Conservation (phyloP, 2,329 filamentous ascomycete species). For the Aspergillus bombycis region DNA sequence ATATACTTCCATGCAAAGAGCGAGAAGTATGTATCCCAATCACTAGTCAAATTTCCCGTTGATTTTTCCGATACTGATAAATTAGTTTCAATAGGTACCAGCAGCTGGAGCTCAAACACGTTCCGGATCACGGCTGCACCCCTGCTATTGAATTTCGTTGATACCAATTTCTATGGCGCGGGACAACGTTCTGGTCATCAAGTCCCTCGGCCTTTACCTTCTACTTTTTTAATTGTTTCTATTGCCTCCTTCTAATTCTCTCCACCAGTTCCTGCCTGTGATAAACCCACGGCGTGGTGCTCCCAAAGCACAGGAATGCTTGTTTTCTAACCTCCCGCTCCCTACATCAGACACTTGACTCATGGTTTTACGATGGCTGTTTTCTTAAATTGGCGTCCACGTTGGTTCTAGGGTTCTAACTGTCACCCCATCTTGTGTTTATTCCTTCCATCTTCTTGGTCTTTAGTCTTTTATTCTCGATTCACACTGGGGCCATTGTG, state of each 20-base stretch:
- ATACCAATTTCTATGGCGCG: slow-evolving; percentile 31
- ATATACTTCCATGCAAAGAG: slow-evolving; percentile 99
- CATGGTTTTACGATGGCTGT: slow-evolving; percentile 19
- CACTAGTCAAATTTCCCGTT: neutral
- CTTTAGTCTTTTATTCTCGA: slow-evolving; percentile 6
- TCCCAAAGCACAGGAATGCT: slow-evolving; percentile 6
- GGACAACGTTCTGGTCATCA: slow-evolving; percentile 1
- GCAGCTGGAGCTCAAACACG: slow-evolving; percentile 86
- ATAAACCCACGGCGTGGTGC: neutral
- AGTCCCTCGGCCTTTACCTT: slow-evolving; percentile 4
- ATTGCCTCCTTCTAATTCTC: neutral
- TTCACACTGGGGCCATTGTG: neutral
- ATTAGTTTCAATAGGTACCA: slow-evolving; percentile 69
- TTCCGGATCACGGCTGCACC: slow-evolving; percentile 81
- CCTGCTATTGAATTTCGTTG: slow-evolving; percentile 86
- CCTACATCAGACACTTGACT: slow-evolving; percentile 1
- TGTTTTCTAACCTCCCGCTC: neutral
- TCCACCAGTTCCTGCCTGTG: neutral
- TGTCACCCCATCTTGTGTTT: slow-evolving; percentile 5
- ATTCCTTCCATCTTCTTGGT: slow-evolving; percentile 1
- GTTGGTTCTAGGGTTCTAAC: slow-evolving; percentile 18
- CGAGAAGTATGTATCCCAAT: slow-evolving; percentile 73
- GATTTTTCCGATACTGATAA: slow-evolving; percentile 17
- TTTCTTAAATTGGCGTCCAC: slow-evolving; percentile 19
- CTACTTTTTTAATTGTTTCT: slow-evolving; percentile 1